These are phyloP conservation scores for Pleurozium schreberi DNA, from an alignment of 225 moss, liverwort and hornwort species.

Conservation along the genomic window DNA sequence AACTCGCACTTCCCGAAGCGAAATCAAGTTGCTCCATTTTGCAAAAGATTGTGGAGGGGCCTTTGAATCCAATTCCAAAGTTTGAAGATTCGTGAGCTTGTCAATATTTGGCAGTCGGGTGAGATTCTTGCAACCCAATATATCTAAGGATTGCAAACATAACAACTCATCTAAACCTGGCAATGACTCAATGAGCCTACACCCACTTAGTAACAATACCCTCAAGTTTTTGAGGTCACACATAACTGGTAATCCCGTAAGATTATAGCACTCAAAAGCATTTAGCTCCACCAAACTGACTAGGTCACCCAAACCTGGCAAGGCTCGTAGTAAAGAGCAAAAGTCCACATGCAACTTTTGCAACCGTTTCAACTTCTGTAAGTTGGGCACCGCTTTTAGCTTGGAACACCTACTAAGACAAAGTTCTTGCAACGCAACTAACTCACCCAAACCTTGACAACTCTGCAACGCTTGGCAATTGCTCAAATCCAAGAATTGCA, in stretches of 20 bases:
- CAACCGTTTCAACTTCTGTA: neutral
- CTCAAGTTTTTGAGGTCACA: neutral
- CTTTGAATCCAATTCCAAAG: accelerated
- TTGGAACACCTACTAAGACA: neutral
- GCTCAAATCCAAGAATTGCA: neutral
- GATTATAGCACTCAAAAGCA: neutral
- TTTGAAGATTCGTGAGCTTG: neutral
- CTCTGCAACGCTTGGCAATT: neutral
- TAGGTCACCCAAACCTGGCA: neutral
- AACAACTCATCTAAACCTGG: neutral
- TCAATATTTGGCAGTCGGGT: accelerated
- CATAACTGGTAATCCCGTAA: neutral
- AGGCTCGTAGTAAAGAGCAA: neutral
- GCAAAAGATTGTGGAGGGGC: accelerated
- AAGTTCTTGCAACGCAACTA: neutral
- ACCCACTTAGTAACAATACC: neutral
- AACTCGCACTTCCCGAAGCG: accelerated
- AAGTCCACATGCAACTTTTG: neutral
- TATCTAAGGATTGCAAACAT: accelerated
- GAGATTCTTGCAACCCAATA: neutral
- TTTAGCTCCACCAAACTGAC: neutral
- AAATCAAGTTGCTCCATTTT: neutral
- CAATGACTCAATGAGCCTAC: neutral
- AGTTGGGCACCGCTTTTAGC: neutral
- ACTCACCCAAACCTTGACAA: neutral